phyloP scores from a whole-genome alignment of 495 filamentous ascomycete species.

The Annulohypoxylon maeteangense region DNA sequence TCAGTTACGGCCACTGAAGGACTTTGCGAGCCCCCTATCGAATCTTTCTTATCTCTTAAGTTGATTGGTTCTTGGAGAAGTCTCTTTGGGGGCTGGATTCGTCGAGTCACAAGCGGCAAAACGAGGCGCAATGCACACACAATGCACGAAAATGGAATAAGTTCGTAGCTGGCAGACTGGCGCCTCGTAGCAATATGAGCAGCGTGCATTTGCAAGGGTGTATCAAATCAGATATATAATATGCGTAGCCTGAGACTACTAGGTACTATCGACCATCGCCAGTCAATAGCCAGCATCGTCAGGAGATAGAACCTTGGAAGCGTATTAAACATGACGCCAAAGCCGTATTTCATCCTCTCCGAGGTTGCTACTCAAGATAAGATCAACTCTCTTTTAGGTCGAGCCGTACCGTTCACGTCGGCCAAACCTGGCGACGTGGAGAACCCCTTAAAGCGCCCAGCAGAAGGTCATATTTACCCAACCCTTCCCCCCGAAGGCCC shows the following conservation, averaged over 20 bases:
- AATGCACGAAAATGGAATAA: conserved; percentile 2
- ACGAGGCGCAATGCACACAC: conserved; percentile 1
- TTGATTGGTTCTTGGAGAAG: neutral
- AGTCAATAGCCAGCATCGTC: neutral
- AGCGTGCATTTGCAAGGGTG: neutral
- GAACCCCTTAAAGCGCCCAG: conserved; percentile 3
- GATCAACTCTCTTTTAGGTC: neutral
- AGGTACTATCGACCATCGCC: too few species aligned
- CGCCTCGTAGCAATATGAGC: neutral
- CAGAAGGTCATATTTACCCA: conserved; percentile 3
- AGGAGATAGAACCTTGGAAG: neutral
- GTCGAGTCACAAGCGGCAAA: conserved; percentile 9
- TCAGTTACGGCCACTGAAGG: neutral
- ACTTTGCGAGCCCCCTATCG: conserved; percentile 2
- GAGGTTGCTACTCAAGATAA: conserved; percentile 10
- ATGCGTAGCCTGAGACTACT: neutral
- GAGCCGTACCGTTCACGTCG: conserved; percentile 1
- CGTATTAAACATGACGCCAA: neutral
- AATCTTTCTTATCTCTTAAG: neutral
- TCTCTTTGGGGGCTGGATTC: conserved; percentile 1
- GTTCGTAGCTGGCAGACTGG: neutral
- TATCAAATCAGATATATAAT: neutral
- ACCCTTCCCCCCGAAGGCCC: neutral
- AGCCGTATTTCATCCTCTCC: conserved; percentile 10
- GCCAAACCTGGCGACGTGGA: neutral